A percentile compares a stretch with the other conserved stretches of the same genome.
phyloP scores from a whole-genome alignment of 164 flowering plant species.

The Kalanchoe fedtschenkoi region DNA sequence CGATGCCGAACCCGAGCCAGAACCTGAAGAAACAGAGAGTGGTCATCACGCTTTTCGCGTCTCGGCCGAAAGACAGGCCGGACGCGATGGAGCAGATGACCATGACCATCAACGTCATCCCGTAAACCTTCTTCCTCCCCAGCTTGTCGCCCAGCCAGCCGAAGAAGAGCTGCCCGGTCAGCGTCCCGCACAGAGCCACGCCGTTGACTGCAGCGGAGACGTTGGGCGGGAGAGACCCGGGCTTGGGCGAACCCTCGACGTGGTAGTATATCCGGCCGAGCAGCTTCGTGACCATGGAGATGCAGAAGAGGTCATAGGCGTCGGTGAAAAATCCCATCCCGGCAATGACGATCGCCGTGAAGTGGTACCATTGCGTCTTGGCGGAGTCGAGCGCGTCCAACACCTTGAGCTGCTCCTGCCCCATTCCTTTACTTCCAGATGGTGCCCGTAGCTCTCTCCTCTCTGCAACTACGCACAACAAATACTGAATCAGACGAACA shows the following conservation, averaged over 20 bases:
- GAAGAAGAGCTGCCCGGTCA: too few relatives aligned
- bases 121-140: too few relatives aligned
- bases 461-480: too few relatives aligned
- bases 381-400: background rate
- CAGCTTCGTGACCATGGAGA: background rate
- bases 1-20: too few relatives aligned
- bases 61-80: too few relatives aligned
- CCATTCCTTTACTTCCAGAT: background rate
- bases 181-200: slow-evolving; percentile 1
- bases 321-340: slow-evolving; percentile 6
- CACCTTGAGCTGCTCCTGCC: background rate
- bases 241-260: slow-evolving; percentile 3
- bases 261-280: slow-evolving; percentile 6
- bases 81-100: slow-evolving; percentile 6
- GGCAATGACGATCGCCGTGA: slow-evolving; percentile 1
- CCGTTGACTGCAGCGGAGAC: slow-evolving; percentile 3
- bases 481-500: too few relatives aligned
- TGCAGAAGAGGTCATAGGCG: slow-evolving; percentile 5
- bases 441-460: too few relatives aligned
- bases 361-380: slow-evolving; percentile 4
- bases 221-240: slow-evolving; percentile 1
- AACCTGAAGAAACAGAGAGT: too few relatives aligned
- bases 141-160: too few relatives aligned
- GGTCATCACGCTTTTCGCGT: background rate
- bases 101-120: background rate